Conservation (phyloP, 1,139 yeast genomes). For the Torulaspora pretoriensis region DNA sequence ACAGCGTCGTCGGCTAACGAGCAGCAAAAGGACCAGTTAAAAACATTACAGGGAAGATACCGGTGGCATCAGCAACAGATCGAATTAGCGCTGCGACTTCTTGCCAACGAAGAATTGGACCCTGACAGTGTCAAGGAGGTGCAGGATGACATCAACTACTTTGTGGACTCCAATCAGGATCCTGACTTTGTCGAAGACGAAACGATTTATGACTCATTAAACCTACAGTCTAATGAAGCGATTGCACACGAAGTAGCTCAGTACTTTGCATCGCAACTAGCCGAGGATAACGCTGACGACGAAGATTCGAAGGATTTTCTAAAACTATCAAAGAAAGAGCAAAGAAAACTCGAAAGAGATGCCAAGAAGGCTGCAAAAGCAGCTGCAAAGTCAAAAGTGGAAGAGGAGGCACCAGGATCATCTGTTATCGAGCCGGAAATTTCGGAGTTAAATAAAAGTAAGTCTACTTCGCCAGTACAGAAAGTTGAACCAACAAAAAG, state of each 20-base stretch:
- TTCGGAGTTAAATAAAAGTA: slow-evolving; percentile 10
- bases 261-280: slow-evolving; percentile 37
- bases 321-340: slow-evolving; percentile 35
- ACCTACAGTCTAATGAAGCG: slow-evolving; percentile 54
- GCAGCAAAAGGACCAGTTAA: slow-evolving; percentile 50
- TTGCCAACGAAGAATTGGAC: slow-evolving; percentile 61
- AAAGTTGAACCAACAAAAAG: slow-evolving; percentile 14
- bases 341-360: slow-evolving; percentile 35
- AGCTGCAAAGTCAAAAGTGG: slow-evolving; percentile 28
- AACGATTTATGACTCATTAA: slow-evolving; percentile 65
- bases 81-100: slow-evolving; percentile 56
- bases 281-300: slow-evolving; percentile 27
- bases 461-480: slow-evolving; percentile 23
- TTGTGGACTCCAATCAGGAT: slow-evolving; percentile 66
- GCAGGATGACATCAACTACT: slow-evolving; percentile 68
- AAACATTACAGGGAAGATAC: slow-evolving; percentile 41
- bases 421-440: slow-evolving; percentile 7
- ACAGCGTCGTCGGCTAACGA: slow-evolving; percentile 47
- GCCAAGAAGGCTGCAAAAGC: slow-evolving; percentile 37
- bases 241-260: slow-evolving; percentile 46
- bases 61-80: slow-evolving; percentile 61
- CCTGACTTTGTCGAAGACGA: slow-evolving; percentile 74
- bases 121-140: slow-evolving; percentile 58
- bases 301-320: slow-evolving; percentile 23
- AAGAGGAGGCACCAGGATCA: slow-evolving; percentile 14